phyloP scores from a whole-genome alignment of 352 stramenopile genomes.

The Nannochloropsis limnetica region DNA sequence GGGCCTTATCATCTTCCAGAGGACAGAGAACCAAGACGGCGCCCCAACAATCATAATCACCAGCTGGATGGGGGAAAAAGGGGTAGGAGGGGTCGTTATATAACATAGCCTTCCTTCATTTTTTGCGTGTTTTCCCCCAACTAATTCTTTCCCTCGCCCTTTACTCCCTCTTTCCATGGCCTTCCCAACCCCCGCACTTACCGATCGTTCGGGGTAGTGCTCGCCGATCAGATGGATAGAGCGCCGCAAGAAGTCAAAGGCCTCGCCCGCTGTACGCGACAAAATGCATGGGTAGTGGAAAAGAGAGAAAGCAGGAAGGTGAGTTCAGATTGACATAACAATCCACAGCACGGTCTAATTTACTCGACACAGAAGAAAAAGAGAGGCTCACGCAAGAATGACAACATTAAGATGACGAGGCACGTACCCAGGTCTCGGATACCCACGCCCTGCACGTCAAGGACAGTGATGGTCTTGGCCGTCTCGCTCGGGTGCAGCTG shows the following conservation, averaged over 20 bases:
- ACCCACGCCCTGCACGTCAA: conserved; percentile 34
- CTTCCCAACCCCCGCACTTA: background rate
- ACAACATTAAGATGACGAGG: background rate
- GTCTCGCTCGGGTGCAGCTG: conserved; percentile 35
- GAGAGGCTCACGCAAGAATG: no score
- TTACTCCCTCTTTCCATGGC: background rate
- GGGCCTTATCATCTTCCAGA: conserved; percentile 71
- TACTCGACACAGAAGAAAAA: no score
- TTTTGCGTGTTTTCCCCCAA: background rate
- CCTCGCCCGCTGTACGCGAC: conserved; percentile 28
- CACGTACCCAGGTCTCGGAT: conserved; percentile 30
- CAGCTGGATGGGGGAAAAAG: background rate
- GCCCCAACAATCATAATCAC: conserved; percentile 24
- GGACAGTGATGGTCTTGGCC: conserved; percentile 39
- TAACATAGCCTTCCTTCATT: background rate
- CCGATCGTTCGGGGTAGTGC: conserved; percentile 41
- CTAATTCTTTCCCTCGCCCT: background rate
- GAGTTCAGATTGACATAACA: background rate
- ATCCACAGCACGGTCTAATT: no score
- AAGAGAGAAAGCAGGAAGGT: background rate
- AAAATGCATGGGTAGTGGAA: background rate
- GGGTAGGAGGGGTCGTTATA: background rate
- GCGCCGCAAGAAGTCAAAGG: conserved; percentile 38
- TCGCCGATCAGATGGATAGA: conserved; percentile 34
- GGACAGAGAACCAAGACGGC: conserved; percentile 67